Evolutionary conservation across 495 filamentous ascomycete species (phyloP).

Genomic region (Penicillium fimorum): DNA sequence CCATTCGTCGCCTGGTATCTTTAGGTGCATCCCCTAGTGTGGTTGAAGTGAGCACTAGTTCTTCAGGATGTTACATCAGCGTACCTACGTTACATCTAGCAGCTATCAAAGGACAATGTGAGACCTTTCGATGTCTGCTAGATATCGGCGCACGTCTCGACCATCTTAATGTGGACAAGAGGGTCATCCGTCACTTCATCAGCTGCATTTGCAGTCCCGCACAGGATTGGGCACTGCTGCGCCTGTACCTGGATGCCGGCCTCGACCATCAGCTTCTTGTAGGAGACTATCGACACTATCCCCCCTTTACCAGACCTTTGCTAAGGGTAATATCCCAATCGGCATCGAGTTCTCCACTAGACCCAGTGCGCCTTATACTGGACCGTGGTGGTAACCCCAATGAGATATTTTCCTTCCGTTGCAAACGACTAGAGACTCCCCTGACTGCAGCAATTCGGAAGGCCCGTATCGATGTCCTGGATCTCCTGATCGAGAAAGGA

Average conservation of each 20-base stretch:
- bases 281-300: not conserved
- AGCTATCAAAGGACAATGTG: not conserved
- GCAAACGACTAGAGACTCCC: not conserved
- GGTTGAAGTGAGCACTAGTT: not conserved
- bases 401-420: slow-evolving; percentile 4
- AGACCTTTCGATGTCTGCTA: not conserved
- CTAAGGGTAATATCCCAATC: not conserved
- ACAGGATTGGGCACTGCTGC: slow-evolving; percentile 1
- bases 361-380: slow-evolving; percentile 1
- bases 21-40: slow-evolving; percentile 4
- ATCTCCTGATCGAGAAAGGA: slow-evolving; percentile 1
- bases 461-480: not conserved
- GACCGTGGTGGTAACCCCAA: slow-evolving; percentile 1
- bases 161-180: not conserved
- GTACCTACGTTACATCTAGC: not conserved
- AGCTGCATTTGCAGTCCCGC: not conserved
- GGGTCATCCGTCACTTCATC: not conserved
- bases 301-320: not conserved
- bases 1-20: slow-evolving; percentile 1
- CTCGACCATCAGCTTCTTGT: not conserved
- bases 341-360: not conserved
- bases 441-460: slow-evolving; percentile 1
- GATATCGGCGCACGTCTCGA: not conserved
- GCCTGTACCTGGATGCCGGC: slow-evolving; percentile 1
- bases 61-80: not conserved